These are phyloP conservation scores for Elsinoe necatrix DNA, from an alignment of 2,329 filamentous ascomycete genomes.

Conservation along the genomic window DNA sequence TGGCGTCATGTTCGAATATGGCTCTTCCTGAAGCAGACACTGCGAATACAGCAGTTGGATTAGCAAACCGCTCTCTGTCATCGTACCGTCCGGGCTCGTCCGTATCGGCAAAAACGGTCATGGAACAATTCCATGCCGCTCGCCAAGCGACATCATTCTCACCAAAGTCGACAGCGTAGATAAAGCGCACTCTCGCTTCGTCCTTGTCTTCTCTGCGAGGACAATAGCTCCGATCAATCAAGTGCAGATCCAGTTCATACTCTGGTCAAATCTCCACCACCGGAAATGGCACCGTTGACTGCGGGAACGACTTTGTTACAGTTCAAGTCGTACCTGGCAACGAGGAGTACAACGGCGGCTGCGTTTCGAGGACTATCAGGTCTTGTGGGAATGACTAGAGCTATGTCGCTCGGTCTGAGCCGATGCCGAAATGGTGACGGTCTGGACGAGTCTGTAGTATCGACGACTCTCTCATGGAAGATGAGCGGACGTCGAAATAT, in stretches of 20 bases:
- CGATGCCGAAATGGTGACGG: background rate
- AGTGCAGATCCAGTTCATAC: background rate
- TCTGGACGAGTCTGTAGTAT: background rate
- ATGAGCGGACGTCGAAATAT: background rate
- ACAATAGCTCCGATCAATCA: background rate
- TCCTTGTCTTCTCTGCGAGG: background rate
- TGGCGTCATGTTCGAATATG: background rate
- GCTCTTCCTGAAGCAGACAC: background rate
- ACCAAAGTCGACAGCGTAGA: background rate
- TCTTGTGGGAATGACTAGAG: background rate
- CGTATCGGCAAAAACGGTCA: background rate
- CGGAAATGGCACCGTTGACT: background rate
- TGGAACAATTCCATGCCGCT: background rate
- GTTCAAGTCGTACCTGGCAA: constrained; percentile 1
- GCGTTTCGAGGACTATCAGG: background rate
- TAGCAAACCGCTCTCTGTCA: background rate
- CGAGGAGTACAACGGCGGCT: background rate
- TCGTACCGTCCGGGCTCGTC: background rate
- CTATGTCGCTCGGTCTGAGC: background rate
- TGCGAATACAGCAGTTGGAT: background rate
- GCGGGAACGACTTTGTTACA: background rate
- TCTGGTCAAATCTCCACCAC: background rate
- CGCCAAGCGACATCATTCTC: background rate
- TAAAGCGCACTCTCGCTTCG: background rate
- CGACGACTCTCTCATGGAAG: too few species aligned